Base-by-base conservation (phyloP, 805 yeast genomes). In the Metschnikowia koreensis region DNA sequence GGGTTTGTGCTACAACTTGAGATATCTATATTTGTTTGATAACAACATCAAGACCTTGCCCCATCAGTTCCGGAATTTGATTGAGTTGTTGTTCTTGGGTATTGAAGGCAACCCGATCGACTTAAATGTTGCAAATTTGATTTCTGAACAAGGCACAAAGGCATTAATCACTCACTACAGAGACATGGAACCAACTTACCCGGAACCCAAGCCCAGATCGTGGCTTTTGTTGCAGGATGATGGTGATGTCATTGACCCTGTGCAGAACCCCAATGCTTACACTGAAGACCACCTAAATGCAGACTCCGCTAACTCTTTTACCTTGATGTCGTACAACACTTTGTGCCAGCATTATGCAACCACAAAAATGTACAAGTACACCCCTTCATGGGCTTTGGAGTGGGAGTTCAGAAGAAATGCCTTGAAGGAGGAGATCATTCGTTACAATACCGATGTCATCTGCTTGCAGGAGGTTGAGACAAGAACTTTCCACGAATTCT, bases 391-490 rank as follows among this genome's bases (percentile, higher is more conserved):
- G 98, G 99, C 98, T 2, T 79, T 94, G 56, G 82, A 84, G 48
- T 93, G 98, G 98, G 87, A 87, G 11, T 91, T 86, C 70, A 86
- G 99, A 69, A 82, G 87, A 63, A 85, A 87, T 54, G 75, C 82
- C 39, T 77, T 94, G 57, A 82, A 84, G 51, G 82, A 86, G 55
- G 96, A 94, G 67, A 78, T 94, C 13, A 62, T 84, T 41, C 74
- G 77, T 11, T 79, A 75, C 57, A 77, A 81, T 50, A 80, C 92
- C 27, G 97, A 94, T 67, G 76, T 94, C 37, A 69, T 94, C 22
- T 92, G 98, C 75, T 74, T 94, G 70, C 99, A 94, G 75, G 99
- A 94, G 70, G 97, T 94, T 45, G 98, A 94, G 68, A 83, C 92
- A 0, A 81, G 82, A 54, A 85, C 94, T 0, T 89, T 76, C 69